These are phyloP conservation scores for Leishmania martiniquensis DNA, from an alignment of 208 protist genomes.

Conservation along the genomic window DNA sequence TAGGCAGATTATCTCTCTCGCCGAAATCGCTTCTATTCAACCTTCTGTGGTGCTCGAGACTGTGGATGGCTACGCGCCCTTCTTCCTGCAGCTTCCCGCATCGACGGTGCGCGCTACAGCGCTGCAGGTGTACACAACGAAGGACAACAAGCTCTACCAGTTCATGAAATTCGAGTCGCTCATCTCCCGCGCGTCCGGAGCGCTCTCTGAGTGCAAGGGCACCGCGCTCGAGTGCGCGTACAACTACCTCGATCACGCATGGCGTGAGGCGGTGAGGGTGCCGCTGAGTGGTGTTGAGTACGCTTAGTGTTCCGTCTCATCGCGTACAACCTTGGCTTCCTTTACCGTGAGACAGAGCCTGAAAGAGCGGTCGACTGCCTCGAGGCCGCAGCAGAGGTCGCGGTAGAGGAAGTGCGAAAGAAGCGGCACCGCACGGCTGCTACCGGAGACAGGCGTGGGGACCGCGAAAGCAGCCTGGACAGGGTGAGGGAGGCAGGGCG, in stretches of 20 bases:
- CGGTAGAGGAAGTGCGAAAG: background rate
- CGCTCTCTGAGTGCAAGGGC: constrained; percentile 56
- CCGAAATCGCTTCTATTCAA: constrained; percentile 61
- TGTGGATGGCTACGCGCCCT: constrained; percentile 48
- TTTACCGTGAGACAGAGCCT: background rate
- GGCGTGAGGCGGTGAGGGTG: constrained; percentile 64
- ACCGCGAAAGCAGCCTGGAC: no score
- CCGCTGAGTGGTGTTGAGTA: constrained; percentile 71
- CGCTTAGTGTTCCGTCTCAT: constrained; percentile 15
- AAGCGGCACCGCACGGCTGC: background rate
- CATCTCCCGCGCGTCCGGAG: constrained; percentile 41
- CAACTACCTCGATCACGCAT: constrained; percentile 89
- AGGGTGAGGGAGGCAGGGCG: background rate
- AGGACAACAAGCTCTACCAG: constrained; percentile 62
- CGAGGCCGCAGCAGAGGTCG: background rate
- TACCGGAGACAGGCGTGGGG: no score
- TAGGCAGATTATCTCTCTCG: constrained; percentile 62
- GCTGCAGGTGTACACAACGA: constrained; percentile 71
- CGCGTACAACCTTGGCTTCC: background rate
- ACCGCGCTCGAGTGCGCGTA: constrained; percentile 69
- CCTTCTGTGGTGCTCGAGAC: constrained; percentile 66
- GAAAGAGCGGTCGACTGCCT: background rate
- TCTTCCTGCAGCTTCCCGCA: constrained; percentile 69
- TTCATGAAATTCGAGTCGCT: constrained; percentile 78
- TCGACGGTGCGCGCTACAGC: constrained; percentile 59